Conservation (phyloP, 805 yeast species). For the Saccharomycopsis sp. region DNA sequence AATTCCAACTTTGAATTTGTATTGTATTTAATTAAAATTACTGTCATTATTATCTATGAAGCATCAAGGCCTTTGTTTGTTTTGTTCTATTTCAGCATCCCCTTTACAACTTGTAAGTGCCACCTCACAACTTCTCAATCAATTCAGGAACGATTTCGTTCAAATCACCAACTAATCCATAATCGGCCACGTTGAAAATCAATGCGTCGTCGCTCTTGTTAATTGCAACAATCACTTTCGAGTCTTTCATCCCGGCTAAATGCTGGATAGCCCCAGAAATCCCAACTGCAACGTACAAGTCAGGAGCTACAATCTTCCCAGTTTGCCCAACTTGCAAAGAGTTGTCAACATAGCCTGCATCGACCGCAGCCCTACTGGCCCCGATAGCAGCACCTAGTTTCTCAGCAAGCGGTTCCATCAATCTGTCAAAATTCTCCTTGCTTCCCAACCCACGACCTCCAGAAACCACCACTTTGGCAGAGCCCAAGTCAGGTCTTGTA, state of each 20-base stretch:
- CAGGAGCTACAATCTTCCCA: slow-evolving; percentile 97
- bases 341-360: slow-evolving; percentile 90
- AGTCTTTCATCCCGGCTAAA: slow-evolving; percentile 96
- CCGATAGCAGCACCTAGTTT: slow-evolving; percentile 88
- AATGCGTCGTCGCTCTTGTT: slow-evolving; percentile 95
- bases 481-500: slow-evolving; percentile 84
- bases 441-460: slow-evolving; percentile 94
- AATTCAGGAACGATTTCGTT: slow-evolving; percentile 86
- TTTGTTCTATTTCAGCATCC: no score
- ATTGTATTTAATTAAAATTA: no score
- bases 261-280: slow-evolving; percentile 97
- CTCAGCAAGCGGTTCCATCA: slow-evolving; percentile 77
- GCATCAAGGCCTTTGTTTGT: no score
- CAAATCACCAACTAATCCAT: slow-evolving; percentile 83
- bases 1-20: no score
- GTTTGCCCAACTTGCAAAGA: slow-evolving; percentile 97
- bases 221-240: slow-evolving; percentile 87
- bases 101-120: no score
- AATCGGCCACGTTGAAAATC: slow-evolving; percentile 82
- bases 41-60: no score
- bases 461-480: slow-evolving; percentile 73
- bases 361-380: slow-evolving; percentile 97
- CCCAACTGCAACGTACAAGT: slow-evolving; percentile 86
- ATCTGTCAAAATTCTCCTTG: slow-evolving; percentile 73
- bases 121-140: no score